Evolutionary conservation across 352 stramenopile genomes (phyloP), one percentile per base, ranked within the genome.

Genomic region (Globisporangium mamillatum): DNA sequence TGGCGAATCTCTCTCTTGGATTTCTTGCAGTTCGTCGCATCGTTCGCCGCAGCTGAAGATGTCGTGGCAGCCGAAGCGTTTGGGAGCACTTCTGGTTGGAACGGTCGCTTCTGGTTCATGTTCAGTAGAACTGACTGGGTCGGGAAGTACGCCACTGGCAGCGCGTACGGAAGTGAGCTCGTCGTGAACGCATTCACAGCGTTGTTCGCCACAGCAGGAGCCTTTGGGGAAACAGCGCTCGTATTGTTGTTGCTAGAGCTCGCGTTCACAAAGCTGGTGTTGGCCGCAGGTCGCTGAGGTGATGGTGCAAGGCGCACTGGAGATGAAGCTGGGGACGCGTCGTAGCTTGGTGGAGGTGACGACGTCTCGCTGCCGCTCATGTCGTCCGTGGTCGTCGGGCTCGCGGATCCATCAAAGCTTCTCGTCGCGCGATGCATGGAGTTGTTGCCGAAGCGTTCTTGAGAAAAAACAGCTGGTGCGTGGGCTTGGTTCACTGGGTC

Each of bases 1-100:
- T 93, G 80, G 2, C 86, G 84, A 57, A 93, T 92, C 69, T 92
- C 86, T 22, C 84, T 80, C 78, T 93, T 94, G 5, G 85, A 90
- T 27, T 90, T 90, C 65, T 91, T 92, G 27, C 71, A 53, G 38
- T 75, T 71, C 44, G 73, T 60, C 7, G 58, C 64, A 50, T 77
- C 74, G 24, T 54, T 41, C 10, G 67, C 25, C 16, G 52, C 41
- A 0, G 65, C 4, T 3, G 64, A 44, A 4, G 60, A 50, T 38
- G 61, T n/a, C 4, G 64, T 41, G 16, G 71, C 32, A 12, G 75
- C 20, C 3, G 66, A 34, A 0, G 74, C 70, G 4, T 60, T 77
- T 0, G 79, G 73, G 25, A 85, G 50, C 44, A 85, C 72, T 25
- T 90, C 80, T 1, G 83, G 65, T 46, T 64, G 64, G 16, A 89